A percentile compares a stretch with the other conserved stretches of the same genome.
phyloP scores from a whole-genome alignment of 2,329 filamentous ascomycete species.

The Colletotrichum truncatum region DNA sequence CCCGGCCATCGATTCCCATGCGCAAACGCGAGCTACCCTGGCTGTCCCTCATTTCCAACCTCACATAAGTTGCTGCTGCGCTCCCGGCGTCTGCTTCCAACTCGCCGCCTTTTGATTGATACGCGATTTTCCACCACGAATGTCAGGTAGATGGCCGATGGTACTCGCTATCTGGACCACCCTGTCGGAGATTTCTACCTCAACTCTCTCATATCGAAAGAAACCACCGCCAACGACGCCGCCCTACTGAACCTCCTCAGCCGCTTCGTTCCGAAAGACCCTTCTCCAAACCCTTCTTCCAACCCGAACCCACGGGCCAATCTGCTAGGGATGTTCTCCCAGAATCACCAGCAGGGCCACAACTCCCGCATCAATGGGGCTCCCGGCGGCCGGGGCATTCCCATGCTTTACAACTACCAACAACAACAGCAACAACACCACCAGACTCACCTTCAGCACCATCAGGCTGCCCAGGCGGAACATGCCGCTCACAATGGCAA shows the following conservation, averaged over 20 bases:
- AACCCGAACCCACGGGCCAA: slow-evolving; percentile 35
- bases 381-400: slow-evolving; percentile 66
- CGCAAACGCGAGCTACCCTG: slow-evolving; percentile 47
- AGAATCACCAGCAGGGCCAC: slow-evolving; percentile 77
- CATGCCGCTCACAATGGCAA: slow-evolving; percentile 64
- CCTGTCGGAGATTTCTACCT: slow-evolving; percentile 67
- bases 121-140: slow-evolving; percentile 35
- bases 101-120: slow-evolving; percentile 29
- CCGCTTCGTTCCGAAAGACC: slow-evolving; percentile 41
- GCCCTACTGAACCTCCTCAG: slow-evolving; percentile 44
- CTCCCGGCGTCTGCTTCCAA: slow-evolving; percentile 8
- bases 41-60: slow-evolving; percentile 42
- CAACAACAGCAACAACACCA: slow-evolving; percentile 69
- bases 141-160: slow-evolving; percentile 73
- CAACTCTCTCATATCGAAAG: slow-evolving; percentile 42
- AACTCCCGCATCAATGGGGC: slow-evolving; percentile 80
- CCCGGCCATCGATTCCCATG: slow-evolving; percentile 42
- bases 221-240: slow-evolving; percentile 57
- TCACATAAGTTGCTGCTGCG: slow-evolving; percentile 40
- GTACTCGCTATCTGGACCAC: slow-evolving; percentile 71
- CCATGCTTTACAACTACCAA: slow-evolving; percentile 76
- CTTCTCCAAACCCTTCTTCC: slow-evolving; percentile 33
- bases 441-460: slow-evolving; percentile 72
- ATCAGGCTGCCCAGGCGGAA: slow-evolving; percentile 67
- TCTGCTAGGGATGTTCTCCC: slow-evolving; percentile 73